Evolutionary conservation across 331 rosid species (phyloP), one percentile per base, ranked within the genome.

Genomic region (Pyrus hybrid): DNA sequence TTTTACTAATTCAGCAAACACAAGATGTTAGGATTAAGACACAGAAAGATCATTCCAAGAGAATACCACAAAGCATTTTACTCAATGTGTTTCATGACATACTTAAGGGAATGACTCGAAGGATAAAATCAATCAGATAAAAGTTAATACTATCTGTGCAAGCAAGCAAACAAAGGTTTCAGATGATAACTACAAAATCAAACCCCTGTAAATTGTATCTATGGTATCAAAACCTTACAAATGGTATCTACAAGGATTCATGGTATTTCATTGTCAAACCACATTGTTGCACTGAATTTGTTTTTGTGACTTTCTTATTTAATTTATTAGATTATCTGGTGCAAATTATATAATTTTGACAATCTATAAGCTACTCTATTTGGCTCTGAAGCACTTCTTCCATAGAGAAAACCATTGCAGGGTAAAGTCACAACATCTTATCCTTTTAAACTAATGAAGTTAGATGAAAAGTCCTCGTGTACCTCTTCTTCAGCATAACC

Each of bases 401-500:
- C 70, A 60, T 14, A 75, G n/a, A 65, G 73, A 67, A 22, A 28
- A 54, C 63, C 16, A 64, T 76, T 23, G 49, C 21, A 3, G 2
- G 6, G 35, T 3, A 2, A 29, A 16, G 2, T 13, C 13, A 67
- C 14, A 54, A 22, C 57, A 53, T 9, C 1, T 3, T n/a, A 1
- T 7, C 12, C 0, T 20, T 4, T 25, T 16, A 28, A 76, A 54
- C 62, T 23, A 10, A 56, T 17, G 11, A 63, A 63, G 7, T 69
- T 26, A 43, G 35, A 7, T 29, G 28, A 56, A 75, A 73, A 53
- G 57, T 66, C n/a, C 75, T 45, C 21, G 62, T 81, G 70, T 75
- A 93, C 98, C 98, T 93, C 98, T 58, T 91, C 88, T 82, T 87
- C 90, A 56, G 96, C 96, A 83, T 86, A 85, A 73, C 93, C 93